Percentiles rank a stretch among this genome's conserved stretches.
These are phyloP conservation scores for Mycena pura DNA, from an alignment of 768 basidiomycete genomes.

Conservation along the genomic window DNA sequence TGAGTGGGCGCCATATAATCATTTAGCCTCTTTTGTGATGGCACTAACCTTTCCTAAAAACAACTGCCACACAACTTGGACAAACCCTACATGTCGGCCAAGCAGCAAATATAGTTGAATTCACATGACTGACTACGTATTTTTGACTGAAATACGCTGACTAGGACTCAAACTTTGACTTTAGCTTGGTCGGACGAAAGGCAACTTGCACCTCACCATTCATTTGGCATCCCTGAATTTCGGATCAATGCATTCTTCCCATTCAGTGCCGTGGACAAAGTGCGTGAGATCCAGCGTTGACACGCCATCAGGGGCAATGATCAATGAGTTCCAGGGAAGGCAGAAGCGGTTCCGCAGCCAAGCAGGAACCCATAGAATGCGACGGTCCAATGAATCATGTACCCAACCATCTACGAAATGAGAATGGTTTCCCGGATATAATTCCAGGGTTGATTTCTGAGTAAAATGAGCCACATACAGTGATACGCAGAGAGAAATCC, in stretches of 20 bases:
- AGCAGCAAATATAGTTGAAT: no score
- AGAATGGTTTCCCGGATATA: neutral
- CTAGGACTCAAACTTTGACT: no score
- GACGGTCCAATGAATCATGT: neutral
- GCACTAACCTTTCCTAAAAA: no score
- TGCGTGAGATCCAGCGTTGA: neutral
- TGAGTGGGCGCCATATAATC: no score
- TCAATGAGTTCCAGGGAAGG: neutral
- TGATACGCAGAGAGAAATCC: neutral
- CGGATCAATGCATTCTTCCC: neutral
- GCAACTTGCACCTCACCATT: no score
- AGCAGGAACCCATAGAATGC: neutral
- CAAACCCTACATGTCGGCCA: no score
- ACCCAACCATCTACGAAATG: neutral
- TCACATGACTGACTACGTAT: no score
- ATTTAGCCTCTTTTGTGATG: no score
- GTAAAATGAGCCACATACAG: neutral
- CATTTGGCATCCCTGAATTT: no score
- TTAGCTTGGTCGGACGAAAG: no score
- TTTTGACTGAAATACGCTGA: no score
- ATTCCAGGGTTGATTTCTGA: neutral
- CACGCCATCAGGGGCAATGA: neutral
- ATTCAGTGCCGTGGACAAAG: neutral
- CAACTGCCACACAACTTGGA: no score
- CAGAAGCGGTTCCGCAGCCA: neutral